Conservation (phyloP, 257 asterid genomes). For the Forsythia viridissima region DNA sequence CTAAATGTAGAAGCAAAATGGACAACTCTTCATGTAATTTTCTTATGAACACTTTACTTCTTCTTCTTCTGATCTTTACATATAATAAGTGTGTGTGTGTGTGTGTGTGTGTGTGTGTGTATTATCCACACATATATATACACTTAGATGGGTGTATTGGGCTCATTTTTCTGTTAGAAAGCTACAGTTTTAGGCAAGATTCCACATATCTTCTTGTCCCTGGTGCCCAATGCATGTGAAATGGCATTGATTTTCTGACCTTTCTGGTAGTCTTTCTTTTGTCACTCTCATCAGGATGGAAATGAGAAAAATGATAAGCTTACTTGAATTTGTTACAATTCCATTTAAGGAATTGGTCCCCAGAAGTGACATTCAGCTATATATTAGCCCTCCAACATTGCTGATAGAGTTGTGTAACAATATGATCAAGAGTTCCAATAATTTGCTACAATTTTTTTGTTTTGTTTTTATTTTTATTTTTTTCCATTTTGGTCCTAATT, state of each 20-base stretch:
- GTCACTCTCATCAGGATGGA: constrained; percentile 25
- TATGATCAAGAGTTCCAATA: no score
- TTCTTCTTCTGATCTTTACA: no score
- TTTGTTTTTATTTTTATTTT: no score
- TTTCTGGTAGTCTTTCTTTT: constrained; percentile 32
- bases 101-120: background rate
- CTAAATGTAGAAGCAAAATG: background rate
- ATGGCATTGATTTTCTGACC: constrained; percentile 43
- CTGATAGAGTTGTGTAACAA: background rate
- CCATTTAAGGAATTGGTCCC: constrained; percentile 34
- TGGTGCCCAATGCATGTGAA: constrained; percentile 33
- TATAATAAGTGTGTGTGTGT: background rate
- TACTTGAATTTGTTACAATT: constrained; percentile 35
- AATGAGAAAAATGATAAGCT: constrained; percentile 9
- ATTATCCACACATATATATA: background rate
- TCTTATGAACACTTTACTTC: no score
- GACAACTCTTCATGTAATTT: background rate
- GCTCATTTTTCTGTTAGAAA: constrained; percentile 36
- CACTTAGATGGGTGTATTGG: background rate
- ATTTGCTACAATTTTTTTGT: background rate
- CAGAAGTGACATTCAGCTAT: constrained; percentile 40
- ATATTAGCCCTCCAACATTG: background rate
- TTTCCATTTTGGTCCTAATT: background rate
- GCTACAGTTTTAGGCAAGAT: constrained; percentile 36
- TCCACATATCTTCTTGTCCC: constrained; percentile 42